Base-by-base conservation (phyloP, 2,329 filamentous ascomycete species). In the Ophiosphaerella narmari region DNA sequence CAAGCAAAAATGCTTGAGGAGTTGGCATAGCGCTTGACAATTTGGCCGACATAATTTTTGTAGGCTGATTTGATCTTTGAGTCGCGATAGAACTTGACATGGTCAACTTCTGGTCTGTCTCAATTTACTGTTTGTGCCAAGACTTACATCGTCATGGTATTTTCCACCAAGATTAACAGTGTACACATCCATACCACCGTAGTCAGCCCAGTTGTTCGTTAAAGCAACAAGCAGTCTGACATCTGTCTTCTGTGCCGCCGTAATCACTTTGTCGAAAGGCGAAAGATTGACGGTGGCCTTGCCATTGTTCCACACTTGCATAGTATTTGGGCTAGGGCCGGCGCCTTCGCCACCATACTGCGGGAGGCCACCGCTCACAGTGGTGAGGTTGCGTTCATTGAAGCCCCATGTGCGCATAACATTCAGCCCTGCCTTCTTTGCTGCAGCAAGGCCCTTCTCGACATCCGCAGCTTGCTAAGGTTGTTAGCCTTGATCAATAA, bases 201-300 rank as follows among this genome's bases (percentile, higher is more conserved):
- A 84, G 46, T 83, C 80, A 5, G 80, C 80, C 82, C 82, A 84
- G 44, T 83, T 82, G 68, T 84, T 84, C 0, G 80, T 83, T 49
- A 84, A 61, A 0, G 80, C 74, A 11, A 84, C 69, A 29, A 84
- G 72, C 2, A 84, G 72, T 70, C 83, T 83, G 53, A 82, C 77
- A 39, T 76, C 77, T 1, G 73, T 71, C 33, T 78, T 78, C 32
- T 76, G 72, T 0, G 82, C 81, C 0, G 78, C 79, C 13, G 75
- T 62, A 16, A 83, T 76, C 3, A 82, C 80, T 54, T 78, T 77
- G 68, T 83, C 80, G 50, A 83, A 79, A 7, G 74, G 70, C 32
- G 66, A 59, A 5, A 76, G 61, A 73, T 75, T 67, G 62, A 81
- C 78, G 34, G 71, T 75, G 0, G 75, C 67, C 6, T 71, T 76